A percentile compares a stretch with the other conserved stretches of the same genome.
phyloP scores from a whole-genome alignment of 2,329 filamentous ascomycete genomes.

The Aureobasidium subglaciale region DNA sequence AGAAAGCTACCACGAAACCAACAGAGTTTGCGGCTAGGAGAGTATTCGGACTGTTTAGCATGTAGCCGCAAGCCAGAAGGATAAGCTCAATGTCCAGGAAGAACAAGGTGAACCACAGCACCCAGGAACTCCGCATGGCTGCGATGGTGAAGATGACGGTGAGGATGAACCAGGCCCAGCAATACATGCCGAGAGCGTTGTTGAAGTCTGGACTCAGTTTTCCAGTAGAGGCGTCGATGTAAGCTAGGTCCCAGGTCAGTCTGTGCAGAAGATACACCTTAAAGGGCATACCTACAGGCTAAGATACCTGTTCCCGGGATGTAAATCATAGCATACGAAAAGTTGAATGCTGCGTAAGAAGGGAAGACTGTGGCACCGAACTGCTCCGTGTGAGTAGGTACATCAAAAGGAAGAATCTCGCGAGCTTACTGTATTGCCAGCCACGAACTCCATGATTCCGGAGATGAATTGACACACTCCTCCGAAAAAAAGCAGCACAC shows the following conservation, averaged over 20 bases:
- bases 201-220: conserved; percentile 21
- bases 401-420: conserved; percentile 11
- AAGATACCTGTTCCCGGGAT: conserved; percentile 33
- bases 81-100: conserved; percentile 23
- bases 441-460: conserved; percentile 25
- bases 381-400: background rate
- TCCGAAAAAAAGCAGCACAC: conserved; percentile 31
- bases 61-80: conserved; percentile 25
- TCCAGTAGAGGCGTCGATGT: conserved; percentile 27
- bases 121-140: conserved; percentile 23
- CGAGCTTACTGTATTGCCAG: conserved; percentile 18
- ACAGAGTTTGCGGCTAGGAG: conserved; percentile 22
- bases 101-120: conserved; percentile 22
- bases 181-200: conserved; percentile 24
- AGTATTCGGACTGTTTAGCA: conserved; percentile 18
- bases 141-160: conserved; percentile 24
- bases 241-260: conserved; percentile 20
- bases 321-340: conserved; percentile 35
- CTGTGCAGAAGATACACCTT: background rate
- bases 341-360: conserved; percentile 35
- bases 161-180: conserved; percentile 28
- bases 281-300: conserved; percentile 1
- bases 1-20: conserved; percentile 23
- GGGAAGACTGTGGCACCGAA: conserved; percentile 35
- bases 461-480: conserved; percentile 28